Percentiles rank a stretch among this genome's conserved stretches.
These are phyloP conservation scores for Colletotrichum melonis DNA, from an alignment of 2,329 filamentous ascomycete species.

Conservation along the genomic window DNA sequence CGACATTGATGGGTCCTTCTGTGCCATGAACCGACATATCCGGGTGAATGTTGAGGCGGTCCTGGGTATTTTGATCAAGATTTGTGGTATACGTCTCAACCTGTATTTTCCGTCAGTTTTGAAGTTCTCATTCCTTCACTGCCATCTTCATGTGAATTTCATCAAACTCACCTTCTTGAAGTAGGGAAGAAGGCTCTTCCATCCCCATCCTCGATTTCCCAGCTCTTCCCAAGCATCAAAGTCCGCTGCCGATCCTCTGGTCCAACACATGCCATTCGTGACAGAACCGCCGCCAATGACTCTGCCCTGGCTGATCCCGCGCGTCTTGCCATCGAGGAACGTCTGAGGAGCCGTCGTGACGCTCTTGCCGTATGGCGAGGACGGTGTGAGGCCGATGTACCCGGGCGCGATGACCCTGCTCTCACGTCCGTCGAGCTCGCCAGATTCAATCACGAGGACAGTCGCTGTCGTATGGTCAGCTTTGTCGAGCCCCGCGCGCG, in stretches of 20 bases:
- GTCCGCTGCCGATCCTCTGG: constrained; percentile 50
- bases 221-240: constrained; percentile 56
- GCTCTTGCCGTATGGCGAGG: constrained; percentile 43
- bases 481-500: neutral
- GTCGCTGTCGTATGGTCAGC: constrained; percentile 25
- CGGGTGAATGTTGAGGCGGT: constrained; percentile 42
- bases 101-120: constrained; percentile 37
- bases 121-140: neutral
- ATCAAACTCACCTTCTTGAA: constrained; percentile 54
- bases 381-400: constrained; percentile 33
- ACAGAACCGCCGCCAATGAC: constrained; percentile 53
- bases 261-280: constrained; percentile 55
- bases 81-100: constrained; percentile 49
- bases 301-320: constrained; percentile 49
- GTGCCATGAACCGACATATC: constrained; percentile 45
- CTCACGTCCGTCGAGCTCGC: constrained; percentile 34
- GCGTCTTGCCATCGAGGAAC: constrained; percentile 47
- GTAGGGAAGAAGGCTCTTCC: constrained; percentile 58
- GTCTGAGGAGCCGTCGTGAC: constrained; percentile 44
- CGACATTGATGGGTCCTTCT: constrained; percentile 49
- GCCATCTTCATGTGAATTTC: fast-evolving
- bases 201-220: constrained; percentile 55
- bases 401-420: constrained; percentile 36
- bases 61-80: constrained; percentile 38
- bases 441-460: constrained; percentile 37